Base-by-base conservation (phyloP, 2,329 filamentous ascomycete genomes). In the Diaporthe nobilis region DNA sequence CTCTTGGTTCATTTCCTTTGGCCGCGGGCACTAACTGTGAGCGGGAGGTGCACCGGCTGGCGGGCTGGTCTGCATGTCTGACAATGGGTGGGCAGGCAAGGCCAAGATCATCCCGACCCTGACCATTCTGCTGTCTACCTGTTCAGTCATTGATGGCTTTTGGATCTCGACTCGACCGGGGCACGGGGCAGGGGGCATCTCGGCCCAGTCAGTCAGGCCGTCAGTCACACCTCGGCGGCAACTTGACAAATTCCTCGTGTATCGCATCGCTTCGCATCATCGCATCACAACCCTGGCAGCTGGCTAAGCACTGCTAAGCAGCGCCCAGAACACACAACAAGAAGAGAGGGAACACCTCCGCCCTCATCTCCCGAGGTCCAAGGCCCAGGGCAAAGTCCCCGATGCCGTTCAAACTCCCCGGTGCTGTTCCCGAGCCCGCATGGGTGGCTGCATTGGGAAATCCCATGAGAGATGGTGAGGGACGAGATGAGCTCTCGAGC, bases 1-100 rank as follows among this genome's bases (percentile, higher is more conserved):
- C 47, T 53, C 63, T 68, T 51, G 63, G 63, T 68, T 68, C 63
- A 53, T 68, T 31, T 68, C 65, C 65, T 51, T 39, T 51, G 65
- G 65, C 65, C 65, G 65, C 22, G 47, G 47, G 47, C 65, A 68
- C 65, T 68, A 68, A 68, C 65, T 53, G 47, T 28, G 65, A 53
- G 65, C 65, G 65, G 65, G 65, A 68, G 47, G 65, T 68, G 65
- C 47, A 37, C 65, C 22, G 65, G n/a, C 65, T 17, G 63, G 65
- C 65, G 20, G 42, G 47, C 65, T 68, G 65, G 65, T 70, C 65
- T 70, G 49, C 65, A 70, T 70, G 34, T 55, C 65, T 70, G 65
- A 51, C 65, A 55, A n/a, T 53, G 65, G 65, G 53, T 49, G 65
- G 65, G 34, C 39, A 49, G 31, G 47, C 28, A 49, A 25, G 20